Percentiles rank a stretch among this genome's conserved stretches.
Evolutionary conservation across 2,329 filamentous ascomycete genomes (phyloP).

Genomic region (Pestalotiopsis sp.): DNA sequence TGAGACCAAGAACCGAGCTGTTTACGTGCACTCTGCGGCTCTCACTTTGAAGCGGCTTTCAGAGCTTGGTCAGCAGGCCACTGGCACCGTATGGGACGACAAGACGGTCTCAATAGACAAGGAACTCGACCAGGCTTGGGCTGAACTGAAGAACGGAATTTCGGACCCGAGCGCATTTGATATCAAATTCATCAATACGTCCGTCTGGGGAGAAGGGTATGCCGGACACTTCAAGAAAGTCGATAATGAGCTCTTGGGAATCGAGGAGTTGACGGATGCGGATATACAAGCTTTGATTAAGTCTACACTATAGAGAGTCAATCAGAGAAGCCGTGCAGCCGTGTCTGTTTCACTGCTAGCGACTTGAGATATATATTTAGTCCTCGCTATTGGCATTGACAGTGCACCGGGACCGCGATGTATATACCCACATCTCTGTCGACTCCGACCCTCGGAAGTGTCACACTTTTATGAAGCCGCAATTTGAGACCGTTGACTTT

Average conservation of each 20-base stretch:
- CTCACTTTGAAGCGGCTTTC: slow-evolving; percentile 54
- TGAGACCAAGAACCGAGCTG: slow-evolving; percentile 51
- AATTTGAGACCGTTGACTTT: background rate
- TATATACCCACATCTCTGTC: too few species aligned
- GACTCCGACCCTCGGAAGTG: too few species aligned
- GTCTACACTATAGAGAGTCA: too few species aligned
- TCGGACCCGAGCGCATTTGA: background rate
- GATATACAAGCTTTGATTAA: background rate
- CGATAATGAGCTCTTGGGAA: slow-evolving; percentile 2
- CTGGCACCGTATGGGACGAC: background rate
- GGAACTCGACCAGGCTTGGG: background rate
- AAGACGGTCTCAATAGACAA: background rate
- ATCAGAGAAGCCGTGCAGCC: too few species aligned
- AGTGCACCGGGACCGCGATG: too few species aligned
- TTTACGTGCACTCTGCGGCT: slow-evolving; percentile 54
- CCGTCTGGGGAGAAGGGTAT: background rate
- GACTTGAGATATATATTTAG: too few species aligned
- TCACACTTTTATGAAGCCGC: background rate
- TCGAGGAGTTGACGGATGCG: background rate
- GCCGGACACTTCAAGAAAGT: background rate
- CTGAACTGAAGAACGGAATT: background rate
- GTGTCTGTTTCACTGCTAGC: background rate
- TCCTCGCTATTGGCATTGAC: too few species aligned
- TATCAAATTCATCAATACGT: background rate
- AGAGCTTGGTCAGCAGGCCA: slow-evolving; percentile 18